phyloP scores from a whole-genome alignment of 148 eudicot species.

The Oxyria digyna region DNA sequence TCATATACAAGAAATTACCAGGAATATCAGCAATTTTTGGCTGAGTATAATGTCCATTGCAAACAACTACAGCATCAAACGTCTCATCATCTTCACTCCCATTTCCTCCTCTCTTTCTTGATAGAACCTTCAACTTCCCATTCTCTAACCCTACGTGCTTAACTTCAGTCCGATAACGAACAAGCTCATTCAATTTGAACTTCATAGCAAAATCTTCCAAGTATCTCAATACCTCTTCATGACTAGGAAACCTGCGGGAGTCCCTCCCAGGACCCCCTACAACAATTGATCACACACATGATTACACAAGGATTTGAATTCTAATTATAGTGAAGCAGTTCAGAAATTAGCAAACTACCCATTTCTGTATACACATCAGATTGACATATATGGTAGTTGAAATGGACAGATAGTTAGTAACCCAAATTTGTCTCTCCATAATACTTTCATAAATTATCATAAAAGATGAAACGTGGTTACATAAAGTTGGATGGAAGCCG shows the following conservation, averaged over 20 bases:
- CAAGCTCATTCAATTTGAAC: conserved; percentile 47
- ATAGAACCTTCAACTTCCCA: conserved; percentile 54
- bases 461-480: no score
- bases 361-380: neutral
- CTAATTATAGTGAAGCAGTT: conserved; percentile 1
- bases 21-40: conserved; percentile 76
- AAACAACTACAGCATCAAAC: conserved; percentile 86
- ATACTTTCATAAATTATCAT: no score
- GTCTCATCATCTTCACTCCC: conserved; percentile 36
- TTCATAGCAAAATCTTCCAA: conserved; percentile 48
- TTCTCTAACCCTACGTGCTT: conserved; percentile 31
- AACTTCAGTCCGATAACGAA: conserved; percentile 55
- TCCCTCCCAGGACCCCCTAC: conserved; percentile 36
- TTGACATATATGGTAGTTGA: neutral
- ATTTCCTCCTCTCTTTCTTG: conserved; percentile 16
- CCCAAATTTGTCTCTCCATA: no score
- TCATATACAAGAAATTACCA: conserved; percentile 23
- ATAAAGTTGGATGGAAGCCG: no score
- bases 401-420: neutral
- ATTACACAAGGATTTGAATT: neutral
- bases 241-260: conserved; percentile 76
- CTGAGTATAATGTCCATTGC: conserved; percentile 86
- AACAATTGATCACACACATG: neutral
- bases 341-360: neutral
- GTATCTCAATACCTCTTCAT: conserved; percentile 68